These are phyloP conservation scores for Clavaria fumosa DNA, from an alignment of 768 basidiomycete genomes.

Conservation along the genomic window DNA sequence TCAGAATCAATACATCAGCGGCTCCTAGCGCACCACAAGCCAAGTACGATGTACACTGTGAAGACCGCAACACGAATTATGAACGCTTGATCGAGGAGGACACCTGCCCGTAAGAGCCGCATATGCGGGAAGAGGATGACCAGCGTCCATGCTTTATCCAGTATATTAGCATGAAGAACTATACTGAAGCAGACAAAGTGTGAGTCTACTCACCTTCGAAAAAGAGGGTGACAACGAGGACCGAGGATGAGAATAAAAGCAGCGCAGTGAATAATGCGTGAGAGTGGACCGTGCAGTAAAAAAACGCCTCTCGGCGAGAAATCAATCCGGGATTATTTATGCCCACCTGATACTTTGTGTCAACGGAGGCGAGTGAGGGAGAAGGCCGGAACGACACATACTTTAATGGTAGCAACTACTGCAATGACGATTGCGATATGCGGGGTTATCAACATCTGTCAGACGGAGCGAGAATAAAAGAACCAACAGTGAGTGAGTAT, in stretches of 20 bases:
- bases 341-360: neutral
- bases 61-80: too few species aligned
- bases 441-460: neutral
- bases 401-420: neutral
- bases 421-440: neutral
- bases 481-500: neutral
- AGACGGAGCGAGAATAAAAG: neutral
- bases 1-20: neutral
- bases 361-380: neutral
- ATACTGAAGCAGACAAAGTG: neutral
- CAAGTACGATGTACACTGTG: too few species aligned
- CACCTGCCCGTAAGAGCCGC: too few species aligned
- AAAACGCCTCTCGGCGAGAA: neutral
- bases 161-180: neutral
- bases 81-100: too few species aligned
- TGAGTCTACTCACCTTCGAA: neutral
- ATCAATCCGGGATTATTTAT: neutral
- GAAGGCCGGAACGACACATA: neutral
- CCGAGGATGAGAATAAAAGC: neutral
- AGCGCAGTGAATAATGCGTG: neutral
- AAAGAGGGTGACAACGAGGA: neutral
- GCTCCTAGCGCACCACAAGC: too few species aligned
- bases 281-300: slow-evolving; percentile 1
- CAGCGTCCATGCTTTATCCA: neutral
- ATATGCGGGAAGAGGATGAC: too few species aligned